These are phyloP conservation scores for Blastocystis sp. DNA, from an alignment of 352 stramenopile species.

Conservation along the genomic window DNA sequence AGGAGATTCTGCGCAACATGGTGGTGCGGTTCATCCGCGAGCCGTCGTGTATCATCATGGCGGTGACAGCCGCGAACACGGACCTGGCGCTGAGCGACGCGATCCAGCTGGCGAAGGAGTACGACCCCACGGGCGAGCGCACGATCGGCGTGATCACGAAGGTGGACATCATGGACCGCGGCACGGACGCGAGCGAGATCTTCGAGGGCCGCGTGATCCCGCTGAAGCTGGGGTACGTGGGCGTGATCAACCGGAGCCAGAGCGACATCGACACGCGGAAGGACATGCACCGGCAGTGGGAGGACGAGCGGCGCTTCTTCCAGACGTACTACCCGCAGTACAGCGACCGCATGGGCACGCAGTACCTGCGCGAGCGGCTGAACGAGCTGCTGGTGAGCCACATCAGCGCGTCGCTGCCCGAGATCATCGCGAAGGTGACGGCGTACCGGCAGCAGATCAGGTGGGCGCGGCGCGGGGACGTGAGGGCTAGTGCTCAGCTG, in stretches of 20 bases:
- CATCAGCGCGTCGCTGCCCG: slow-evolving; percentile 93
- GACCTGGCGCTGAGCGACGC: slow-evolving; percentile 97
- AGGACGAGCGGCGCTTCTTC: slow-evolving; percentile 94
- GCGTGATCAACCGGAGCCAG: slow-evolving; percentile 96
- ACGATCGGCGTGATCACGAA: slow-evolving; percentile 99
- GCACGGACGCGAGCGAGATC: slow-evolving; percentile 86
- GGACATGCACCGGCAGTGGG: slow-evolving; percentile 86
- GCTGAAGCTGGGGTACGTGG: slow-evolving; percentile 93
- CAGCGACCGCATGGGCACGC: slow-evolving; percentile 86
- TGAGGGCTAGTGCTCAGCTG: slow-evolving; percentile 80
- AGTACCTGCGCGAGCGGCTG: slow-evolving; percentile 90
- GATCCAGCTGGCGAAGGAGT: slow-evolving; percentile 91
- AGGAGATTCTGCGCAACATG: slow-evolving; percentile 97
- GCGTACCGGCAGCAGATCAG: slow-evolving; percentile 76
- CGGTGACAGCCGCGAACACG: slow-evolving; percentile 94
- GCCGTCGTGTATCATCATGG: slow-evolving; percentile 97
- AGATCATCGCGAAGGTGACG: slow-evolving; percentile 88
- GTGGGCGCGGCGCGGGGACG: slow-evolving; percentile 87
- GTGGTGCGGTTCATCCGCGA: slow-evolving; percentile 95
- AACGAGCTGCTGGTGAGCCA: slow-evolving; percentile 99
- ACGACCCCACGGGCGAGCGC: slow-evolving; percentile 84
- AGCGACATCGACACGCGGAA: slow-evolving; percentile 92
- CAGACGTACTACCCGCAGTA: slow-evolving; percentile 87
- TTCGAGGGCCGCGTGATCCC: slow-evolving; percentile 87
- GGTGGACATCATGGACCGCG: slow-evolving; percentile 98